These are phyloP conservation scores for Tetrahymena borealis DNA, from an alignment of 73 alveolate genomes.

Conservation along the genomic window DNA sequence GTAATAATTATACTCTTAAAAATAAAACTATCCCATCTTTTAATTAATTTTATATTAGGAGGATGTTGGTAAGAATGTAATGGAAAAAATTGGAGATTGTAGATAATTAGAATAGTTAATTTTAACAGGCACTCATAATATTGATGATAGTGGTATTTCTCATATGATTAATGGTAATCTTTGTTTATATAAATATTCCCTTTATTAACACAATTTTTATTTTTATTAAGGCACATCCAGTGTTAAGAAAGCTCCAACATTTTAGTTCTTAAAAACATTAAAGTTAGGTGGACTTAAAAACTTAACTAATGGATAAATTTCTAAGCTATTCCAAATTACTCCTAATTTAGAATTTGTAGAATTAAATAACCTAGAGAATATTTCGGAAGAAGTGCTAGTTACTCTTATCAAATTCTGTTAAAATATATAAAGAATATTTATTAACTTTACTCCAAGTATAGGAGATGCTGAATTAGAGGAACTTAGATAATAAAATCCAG, in stretches of 20 bases:
- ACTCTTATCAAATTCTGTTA: neutral
- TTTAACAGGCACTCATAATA: neutral
- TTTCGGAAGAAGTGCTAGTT: conserved; percentile 18
- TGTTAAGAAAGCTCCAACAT: neutral
- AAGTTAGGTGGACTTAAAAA: conserved; percentile 26
- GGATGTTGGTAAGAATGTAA: neutral
- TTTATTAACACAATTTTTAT: neutral
- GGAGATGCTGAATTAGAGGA: conserved; percentile 4
- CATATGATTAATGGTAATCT: neutral
- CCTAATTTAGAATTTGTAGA: conserved; percentile 5
- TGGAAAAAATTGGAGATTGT: neutral
- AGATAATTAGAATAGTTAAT: neutral
- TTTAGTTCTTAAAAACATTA: neutral
- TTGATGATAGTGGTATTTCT: neutral
- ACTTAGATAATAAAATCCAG: neutral
- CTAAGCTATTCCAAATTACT: conserved; percentile 2
- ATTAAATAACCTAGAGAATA: conserved; percentile 13
- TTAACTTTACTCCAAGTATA: conserved; percentile 28
- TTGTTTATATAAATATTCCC: neutral
- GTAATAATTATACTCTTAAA: neutral
- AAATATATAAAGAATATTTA: conserved; percentile 1
- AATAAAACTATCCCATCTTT: neutral
- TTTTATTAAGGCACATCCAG: neutral
- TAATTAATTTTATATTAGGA: neutral
- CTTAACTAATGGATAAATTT: conserved; percentile 1